These are phyloP conservation scores for Melampsora americana DNA, from an alignment of 1,284 basidiomycete species.

Conservation along the genomic window DNA sequence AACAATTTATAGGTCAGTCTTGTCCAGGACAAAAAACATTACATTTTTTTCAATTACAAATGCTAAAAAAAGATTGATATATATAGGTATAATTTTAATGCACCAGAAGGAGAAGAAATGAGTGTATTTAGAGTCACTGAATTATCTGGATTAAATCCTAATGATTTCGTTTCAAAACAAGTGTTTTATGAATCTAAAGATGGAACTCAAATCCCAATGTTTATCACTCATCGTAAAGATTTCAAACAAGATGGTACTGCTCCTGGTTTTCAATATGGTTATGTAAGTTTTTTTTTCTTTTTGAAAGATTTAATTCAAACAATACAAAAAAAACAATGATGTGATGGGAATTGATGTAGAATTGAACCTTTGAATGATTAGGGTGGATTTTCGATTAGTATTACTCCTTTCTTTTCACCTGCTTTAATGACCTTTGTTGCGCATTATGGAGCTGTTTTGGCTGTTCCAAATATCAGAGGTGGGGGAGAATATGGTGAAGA, in stretches of 20 bases:
- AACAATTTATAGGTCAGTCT: slow-evolving; percentile 63
- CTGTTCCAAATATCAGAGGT: slow-evolving; percentile 66
- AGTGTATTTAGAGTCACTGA: slow-evolving; percentile 63
- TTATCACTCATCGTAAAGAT: slow-evolving; percentile 72
- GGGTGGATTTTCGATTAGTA: slow-evolving; percentile 71
- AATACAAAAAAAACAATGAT: too few relatives aligned
- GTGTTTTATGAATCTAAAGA: slow-evolving; percentile 76
- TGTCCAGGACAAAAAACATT: not conserved
- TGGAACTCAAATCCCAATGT: slow-evolving; percentile 79
- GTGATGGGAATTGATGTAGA: not conserved
- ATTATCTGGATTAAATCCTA: slow-evolving; percentile 65
- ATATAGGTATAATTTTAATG: slow-evolving; percentile 36
- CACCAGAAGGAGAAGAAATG: slow-evolving; percentile 59
- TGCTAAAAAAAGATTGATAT: not conserved
- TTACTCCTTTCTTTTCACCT: slow-evolving; percentile 70
- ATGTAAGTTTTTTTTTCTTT: slow-evolving; percentile 20
- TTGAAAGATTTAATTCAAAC: too few relatives aligned
- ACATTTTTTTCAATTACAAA: too few relatives aligned
- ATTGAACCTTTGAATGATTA: too few relatives aligned
- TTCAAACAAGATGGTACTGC: slow-evolving; percentile 72
- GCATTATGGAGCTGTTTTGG: slow-evolving; percentile 70
- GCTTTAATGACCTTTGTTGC: slow-evolving; percentile 72
- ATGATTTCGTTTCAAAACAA: slow-evolving; percentile 72
- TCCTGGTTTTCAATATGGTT: slow-evolving; percentile 73
- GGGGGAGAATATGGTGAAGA: slow-evolving; percentile 78